phyloP scores from a whole-genome alignment of 2,329 filamentous ascomycete genomes.

The Proliferodiscus dingleyae region DNA sequence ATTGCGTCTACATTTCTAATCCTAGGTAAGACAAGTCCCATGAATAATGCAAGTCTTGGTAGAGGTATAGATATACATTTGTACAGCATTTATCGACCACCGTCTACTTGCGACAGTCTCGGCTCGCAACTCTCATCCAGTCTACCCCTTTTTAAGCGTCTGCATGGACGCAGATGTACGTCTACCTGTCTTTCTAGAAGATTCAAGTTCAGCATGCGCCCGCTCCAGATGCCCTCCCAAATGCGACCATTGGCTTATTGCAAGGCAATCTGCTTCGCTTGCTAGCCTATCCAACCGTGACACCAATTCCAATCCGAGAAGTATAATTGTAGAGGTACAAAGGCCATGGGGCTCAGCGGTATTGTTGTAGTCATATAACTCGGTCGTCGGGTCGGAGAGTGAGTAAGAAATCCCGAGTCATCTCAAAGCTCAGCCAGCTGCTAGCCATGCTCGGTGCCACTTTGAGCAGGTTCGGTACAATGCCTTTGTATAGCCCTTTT shows the following conservation, averaged over 20 bases:
- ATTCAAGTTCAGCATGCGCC: slow-evolving; percentile 19
- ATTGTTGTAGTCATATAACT: slow-evolving; percentile 17
- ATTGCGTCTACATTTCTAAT: too few relatives aligned
- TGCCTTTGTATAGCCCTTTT: slow-evolving; percentile 88
- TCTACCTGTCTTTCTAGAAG: slow-evolving; percentile 25
- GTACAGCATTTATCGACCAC: not conserved
- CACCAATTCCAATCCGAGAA: not conserved
- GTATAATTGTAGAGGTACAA: not conserved
- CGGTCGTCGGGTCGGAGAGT: slow-evolving; percentile 44
- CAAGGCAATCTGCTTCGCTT: slow-evolving; percentile 24
- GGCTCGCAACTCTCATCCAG: slow-evolving; percentile 1
- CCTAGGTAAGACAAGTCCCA: too few relatives aligned
- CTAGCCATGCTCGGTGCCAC: slow-evolving; percentile 98
- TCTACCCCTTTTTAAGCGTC: slow-evolving; percentile 17
- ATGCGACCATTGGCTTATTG: slow-evolving; percentile 26
- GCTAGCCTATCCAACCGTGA: slow-evolving; percentile 4
- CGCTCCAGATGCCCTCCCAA: slow-evolving; percentile 28
- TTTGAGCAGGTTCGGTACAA: slow-evolving; percentile 91
- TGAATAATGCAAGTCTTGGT: too few relatives aligned
- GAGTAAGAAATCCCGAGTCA: slow-evolving; percentile 83
- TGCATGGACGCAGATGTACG: slow-evolving; percentile 14
- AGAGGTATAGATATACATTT: not conserved
- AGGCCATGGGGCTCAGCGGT: not conserved
- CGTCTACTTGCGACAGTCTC: slow-evolving; percentile 3
- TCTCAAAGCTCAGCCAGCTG: slow-evolving; percentile 95